phyloP scores from a whole-genome alignment of 208 protist species.

The Phytomonas francai region DNA sequence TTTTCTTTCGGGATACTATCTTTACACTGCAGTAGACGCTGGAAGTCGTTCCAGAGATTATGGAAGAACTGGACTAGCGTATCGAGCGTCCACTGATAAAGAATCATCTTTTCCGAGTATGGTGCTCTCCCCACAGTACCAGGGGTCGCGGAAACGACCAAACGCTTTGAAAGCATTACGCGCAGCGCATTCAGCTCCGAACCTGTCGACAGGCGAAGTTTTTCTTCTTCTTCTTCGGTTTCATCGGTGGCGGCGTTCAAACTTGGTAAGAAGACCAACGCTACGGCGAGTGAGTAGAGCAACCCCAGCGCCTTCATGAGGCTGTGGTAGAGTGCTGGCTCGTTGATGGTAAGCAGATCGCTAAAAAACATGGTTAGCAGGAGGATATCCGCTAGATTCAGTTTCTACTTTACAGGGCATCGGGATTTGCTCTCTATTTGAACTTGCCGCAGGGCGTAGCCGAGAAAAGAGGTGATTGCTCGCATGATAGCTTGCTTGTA shows the following conservation, averaged over 20 bases:
- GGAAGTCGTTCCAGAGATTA: no score
- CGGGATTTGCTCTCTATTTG: no score
- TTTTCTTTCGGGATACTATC: no score
- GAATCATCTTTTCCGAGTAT: no score
- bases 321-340: slow-evolving; percentile 16
- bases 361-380: slow-evolving; percentile 56
- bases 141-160: slow-evolving; percentile 5
- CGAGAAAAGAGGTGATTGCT: neutral
- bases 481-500: slow-evolving; percentile 21
- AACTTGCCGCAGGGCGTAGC: no score
- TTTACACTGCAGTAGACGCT: no score
- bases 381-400: slow-evolving; percentile 30
- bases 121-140: no score
- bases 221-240: slow-evolving; percentile 14
- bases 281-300: slow-evolving; percentile 22
- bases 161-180: slow-evolving; percentile 30
- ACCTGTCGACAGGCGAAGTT: slow-evolving; percentile 20
- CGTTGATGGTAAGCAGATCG: slow-evolving; percentile 39
- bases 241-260: neutral
- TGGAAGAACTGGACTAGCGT: no score
- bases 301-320: slow-evolving; percentile 21
- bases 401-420: no score
- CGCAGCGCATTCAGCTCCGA: slow-evolving; percentile 42
- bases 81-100: no score
- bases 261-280: slow-evolving; percentile 15